Conservation (phyloP, 1,284 basidiomycete species). For the Microbotryum violaceum region DNA sequence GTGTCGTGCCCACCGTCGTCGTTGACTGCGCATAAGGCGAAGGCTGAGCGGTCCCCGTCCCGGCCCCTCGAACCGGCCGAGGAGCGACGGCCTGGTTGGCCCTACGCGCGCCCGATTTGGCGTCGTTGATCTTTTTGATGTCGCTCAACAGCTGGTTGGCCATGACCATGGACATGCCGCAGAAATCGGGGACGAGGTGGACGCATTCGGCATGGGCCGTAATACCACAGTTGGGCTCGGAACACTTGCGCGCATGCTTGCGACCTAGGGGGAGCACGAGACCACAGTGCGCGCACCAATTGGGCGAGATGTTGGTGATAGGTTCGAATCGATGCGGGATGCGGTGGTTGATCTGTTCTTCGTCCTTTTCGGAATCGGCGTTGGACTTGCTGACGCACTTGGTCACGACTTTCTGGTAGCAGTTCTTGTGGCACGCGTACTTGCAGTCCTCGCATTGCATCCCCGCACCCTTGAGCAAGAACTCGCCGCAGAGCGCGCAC, state of each 20-base stretch:
- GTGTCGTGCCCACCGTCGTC: slow-evolving; percentile 18
- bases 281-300: slow-evolving; percentile 99
- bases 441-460: slow-evolving; percentile 99
- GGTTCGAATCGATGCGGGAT: slow-evolving; percentile 98
- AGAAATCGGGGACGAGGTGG: slow-evolving; percentile 97
- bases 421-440: slow-evolving; percentile 98
- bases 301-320: slow-evolving; percentile 93
- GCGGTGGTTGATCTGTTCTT: slow-evolving; percentile 98
- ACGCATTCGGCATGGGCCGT: slow-evolving; percentile 98
- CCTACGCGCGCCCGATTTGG: slow-evolving; percentile 17
- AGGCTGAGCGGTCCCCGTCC: not conserved
- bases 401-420: slow-evolving; percentile 96
- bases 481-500: slow-evolving; percentile 95
- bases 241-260: slow-evolving; percentile 92
- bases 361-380: slow-evolving; percentile 80
- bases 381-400: slow-evolving; percentile 98
- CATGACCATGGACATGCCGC: slow-evolving; percentile 99
- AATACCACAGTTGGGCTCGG: slow-evolving; percentile 74
- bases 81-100: slow-evolving; percentile 26
- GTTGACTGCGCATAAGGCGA: slow-evolving; percentile 24
- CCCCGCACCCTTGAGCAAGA: slow-evolving; percentile 91
- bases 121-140: slow-evolving; percentile 60
- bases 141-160: slow-evolving; percentile 88
- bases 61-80: not conserved
- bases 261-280: slow-evolving; percentile 95